These are phyloP conservation scores for Metschnikowia gruessii DNA, from an alignment of 805 yeast species.

Conservation along the genomic window DNA sequence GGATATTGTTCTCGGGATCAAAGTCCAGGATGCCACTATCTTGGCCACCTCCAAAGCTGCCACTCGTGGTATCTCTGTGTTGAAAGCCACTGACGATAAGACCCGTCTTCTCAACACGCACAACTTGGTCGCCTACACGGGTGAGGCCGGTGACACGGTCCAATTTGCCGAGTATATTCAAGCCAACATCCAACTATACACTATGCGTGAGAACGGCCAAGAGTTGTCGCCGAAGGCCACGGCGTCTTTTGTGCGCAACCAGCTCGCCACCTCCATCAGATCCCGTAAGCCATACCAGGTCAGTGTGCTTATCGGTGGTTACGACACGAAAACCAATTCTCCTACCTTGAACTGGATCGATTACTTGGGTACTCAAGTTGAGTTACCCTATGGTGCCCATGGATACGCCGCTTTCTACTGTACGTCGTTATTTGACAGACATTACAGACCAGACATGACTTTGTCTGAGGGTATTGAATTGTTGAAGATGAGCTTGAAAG, in stretches of 20 bases:
- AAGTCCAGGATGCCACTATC: slow-evolving; percentile 74
- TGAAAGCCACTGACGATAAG: slow-evolving; percentile 78
- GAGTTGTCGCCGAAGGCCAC: slow-evolving; percentile 85
- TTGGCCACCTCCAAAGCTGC: slow-evolving; percentile 94
- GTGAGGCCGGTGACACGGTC: slow-evolving; percentile 95
- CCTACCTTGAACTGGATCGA: slow-evolving; percentile 87
- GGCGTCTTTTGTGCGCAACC: slow-evolving; percentile 83
- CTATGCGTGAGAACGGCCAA: slow-evolving; percentile 72
- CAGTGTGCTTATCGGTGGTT: slow-evolving; percentile 85
- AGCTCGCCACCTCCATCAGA: slow-evolving; percentile 83
- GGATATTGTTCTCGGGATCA: slow-evolving; percentile 91
- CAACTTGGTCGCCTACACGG: slow-evolving; percentile 83
- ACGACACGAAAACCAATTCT: slow-evolving; percentile 52
- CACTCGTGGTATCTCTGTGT: slow-evolving; percentile 82
- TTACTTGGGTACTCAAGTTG: slow-evolving; percentile 87
- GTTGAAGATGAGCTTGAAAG: slow-evolving; percentile 69
- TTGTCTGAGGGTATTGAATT: slow-evolving; percentile 76
- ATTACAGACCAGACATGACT: slow-evolving; percentile 73
- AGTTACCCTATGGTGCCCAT: slow-evolving; percentile 94
- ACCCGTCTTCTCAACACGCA: slow-evolving; percentile 72
- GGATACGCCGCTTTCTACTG: slow-evolving; percentile 98
- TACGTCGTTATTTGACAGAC: slow-evolving; percentile 84
- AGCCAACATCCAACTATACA: slow-evolving; percentile 85
- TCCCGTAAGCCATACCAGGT: slow-evolving; percentile 93
- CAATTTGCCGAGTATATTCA: slow-evolving; percentile 93